Conservation (phyloP, 23 red algal species). For the Gracilaria domingensis region DNA sequence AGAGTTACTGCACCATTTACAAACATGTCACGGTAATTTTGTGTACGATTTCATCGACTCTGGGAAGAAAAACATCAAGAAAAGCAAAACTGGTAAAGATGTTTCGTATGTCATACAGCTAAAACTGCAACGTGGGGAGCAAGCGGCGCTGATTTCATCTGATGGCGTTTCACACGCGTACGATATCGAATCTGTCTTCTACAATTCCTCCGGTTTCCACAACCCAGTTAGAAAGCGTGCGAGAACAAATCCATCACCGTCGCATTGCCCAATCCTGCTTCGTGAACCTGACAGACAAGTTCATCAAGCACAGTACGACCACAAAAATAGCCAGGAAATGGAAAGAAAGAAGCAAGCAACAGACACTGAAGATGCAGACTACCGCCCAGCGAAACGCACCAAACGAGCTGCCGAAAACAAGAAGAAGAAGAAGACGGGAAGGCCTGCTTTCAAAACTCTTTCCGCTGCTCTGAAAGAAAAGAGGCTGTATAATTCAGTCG, state of each 20-base stretch:
- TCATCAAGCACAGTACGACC: not conserved
- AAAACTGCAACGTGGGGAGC: constrained; percentile 1
- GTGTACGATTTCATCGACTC: constrained; percentile 7
- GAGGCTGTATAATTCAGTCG: constrained; percentile 52
- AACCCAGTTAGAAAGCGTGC: not conserved
- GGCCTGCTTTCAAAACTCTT: constrained; percentile 37
- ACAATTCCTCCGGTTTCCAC: not conserved
- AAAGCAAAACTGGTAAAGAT: not conserved
- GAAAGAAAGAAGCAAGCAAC: not conserved
- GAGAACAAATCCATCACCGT: constrained; percentile 16
- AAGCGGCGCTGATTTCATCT: constrained; percentile 6
- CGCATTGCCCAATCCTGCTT: not conserved
- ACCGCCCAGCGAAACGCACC: not conserved
- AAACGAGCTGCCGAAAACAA: not conserved
- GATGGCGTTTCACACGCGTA: not conserved
- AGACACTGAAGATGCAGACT: not conserved
- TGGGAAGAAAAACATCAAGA: not conserved
- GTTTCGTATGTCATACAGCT: not conserved
- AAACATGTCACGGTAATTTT: constrained; percentile 48
- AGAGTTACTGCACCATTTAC: constrained; percentile 44
- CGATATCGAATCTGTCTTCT: not conserved
- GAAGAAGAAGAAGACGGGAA: constrained; percentile 23
- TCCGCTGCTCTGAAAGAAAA: constrained; percentile 41
- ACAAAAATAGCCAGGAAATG: not conserved
- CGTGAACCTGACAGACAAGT: not conserved